Conservation (phyloP, 2,329 filamentous ascomycete species). For the Aspergillus awamori region DNA sequence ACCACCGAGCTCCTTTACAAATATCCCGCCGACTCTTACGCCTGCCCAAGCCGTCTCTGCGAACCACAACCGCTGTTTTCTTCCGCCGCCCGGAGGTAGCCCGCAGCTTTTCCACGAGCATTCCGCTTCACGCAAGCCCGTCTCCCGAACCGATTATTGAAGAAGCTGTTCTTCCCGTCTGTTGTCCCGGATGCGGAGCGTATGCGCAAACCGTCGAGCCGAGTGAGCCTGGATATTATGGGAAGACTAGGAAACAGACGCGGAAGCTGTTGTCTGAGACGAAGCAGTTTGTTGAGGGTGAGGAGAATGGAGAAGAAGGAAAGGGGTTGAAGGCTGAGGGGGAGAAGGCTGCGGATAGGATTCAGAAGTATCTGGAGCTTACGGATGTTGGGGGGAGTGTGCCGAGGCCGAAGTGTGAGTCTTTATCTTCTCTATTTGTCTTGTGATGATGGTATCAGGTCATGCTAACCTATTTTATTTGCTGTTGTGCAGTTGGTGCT, state of each 20-base stretch:
- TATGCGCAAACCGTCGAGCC: constrained; percentile 59
- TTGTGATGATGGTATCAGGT: too few relatives aligned
- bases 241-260: constrained; percentile 51
- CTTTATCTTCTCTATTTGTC: not conserved
- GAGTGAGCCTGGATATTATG: constrained; percentile 62
- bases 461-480: constrained; percentile 8
- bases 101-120: constrained; percentile 23
- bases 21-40: constrained; percentile 3
- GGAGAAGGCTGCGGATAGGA: constrained; percentile 13
- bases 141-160: constrained; percentile 19
- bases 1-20: not conserved
- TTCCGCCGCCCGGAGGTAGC: not conserved
- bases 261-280: constrained; percentile 38
- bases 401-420: constrained; percentile 21
- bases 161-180: constrained; percentile 46
- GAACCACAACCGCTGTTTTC: constrained; percentile 9
- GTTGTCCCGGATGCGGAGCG: constrained; percentile 67
- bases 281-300: constrained; percentile 18
- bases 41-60: not conserved
- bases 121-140: constrained; percentile 13
- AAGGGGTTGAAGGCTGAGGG: not conserved
- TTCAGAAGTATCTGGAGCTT: constrained; percentile 15
- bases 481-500: constrained; percentile 20
- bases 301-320: constrained; percentile 20
- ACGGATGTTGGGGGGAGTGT: not conserved